Conservation (phyloP, 2,329 filamentous ascomycete species). For the Chaetothyriales sp. region DNA sequence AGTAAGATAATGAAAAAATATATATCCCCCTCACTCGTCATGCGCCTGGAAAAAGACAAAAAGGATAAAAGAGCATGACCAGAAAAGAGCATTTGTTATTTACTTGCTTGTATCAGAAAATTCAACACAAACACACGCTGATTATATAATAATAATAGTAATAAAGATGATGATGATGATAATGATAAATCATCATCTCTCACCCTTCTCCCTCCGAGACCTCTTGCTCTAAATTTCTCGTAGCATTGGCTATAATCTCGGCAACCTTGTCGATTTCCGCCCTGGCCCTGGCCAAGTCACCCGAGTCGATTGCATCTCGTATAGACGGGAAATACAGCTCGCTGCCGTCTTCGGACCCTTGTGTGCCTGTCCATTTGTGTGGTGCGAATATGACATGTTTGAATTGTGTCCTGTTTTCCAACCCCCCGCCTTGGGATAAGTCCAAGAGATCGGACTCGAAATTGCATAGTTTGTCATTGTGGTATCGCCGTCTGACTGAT, state of each 20-base stretch:
- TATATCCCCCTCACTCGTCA: too few species aligned
- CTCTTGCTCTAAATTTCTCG: neutral
- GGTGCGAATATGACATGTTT: slow-evolving; percentile 87
- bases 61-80: too few species aligned
- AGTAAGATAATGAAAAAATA: too few species aligned
- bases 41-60: too few species aligned
- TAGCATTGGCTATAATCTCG: neutral
- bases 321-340: slow-evolving; percentile 67
- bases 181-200: too few species aligned
- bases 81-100: too few species aligned
- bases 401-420: slow-evolving; percentile 64
- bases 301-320: slow-evolving; percentile 57
- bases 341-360: slow-evolving; percentile 29
- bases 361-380: slow-evolving; percentile 50
- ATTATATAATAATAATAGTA: too few species aligned
- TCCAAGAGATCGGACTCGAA: slow-evolving; percentile 81
- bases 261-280: neutral
- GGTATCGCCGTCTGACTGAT: slow-evolving; percentile 51
- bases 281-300: slow-evolving; percentile 42
- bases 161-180: too few species aligned
- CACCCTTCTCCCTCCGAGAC: too few species aligned
- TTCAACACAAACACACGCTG: too few species aligned
- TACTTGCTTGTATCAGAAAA: too few species aligned
- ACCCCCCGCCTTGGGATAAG: slow-evolving; percentile 32
- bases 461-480: slow-evolving; percentile 62